Evolutionary conservation across 1,284 basidiomycete genomes (phyloP).

Genomic region (Puccinia brachypodii): DNA sequence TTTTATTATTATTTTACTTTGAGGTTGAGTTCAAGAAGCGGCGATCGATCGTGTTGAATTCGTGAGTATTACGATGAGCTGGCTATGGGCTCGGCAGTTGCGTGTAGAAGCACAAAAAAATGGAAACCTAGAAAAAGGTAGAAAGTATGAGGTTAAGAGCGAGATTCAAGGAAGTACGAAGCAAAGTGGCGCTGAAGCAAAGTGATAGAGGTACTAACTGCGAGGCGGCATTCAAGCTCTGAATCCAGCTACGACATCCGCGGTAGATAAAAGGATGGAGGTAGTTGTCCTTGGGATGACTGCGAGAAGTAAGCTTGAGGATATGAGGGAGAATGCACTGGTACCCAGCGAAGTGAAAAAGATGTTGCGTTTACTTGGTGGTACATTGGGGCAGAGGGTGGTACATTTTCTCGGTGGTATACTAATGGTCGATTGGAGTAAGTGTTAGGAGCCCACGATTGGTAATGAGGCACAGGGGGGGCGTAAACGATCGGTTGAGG

Average conservation of each 20-base stretch:
- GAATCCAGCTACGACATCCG: neutral
- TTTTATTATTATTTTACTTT: too few relatives aligned
- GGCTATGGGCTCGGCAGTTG: too few relatives aligned
- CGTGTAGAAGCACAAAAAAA: too few relatives aligned
- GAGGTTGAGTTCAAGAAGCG: too few relatives aligned
- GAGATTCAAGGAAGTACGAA: neutral
- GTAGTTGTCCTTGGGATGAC: neutral
- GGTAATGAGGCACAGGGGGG: neutral
- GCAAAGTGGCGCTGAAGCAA: neutral
- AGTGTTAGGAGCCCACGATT: neutral
- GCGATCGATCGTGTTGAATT: too few relatives aligned
- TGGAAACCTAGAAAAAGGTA: too few relatives aligned
- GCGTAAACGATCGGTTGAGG: neutral
- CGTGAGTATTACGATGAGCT: too few relatives aligned
- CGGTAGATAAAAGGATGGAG: neutral
- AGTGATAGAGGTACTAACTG: too few relatives aligned
- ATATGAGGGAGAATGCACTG: neutral
- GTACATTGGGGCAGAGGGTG: neutral
- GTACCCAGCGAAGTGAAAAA: slow-evolving; percentile 15
- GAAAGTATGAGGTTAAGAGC: neutral
- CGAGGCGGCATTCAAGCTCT: too few relatives aligned
- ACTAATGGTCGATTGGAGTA: neutral
- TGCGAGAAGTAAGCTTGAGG: neutral
- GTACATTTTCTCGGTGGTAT: neutral
- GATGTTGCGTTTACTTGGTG: neutral